Evolutionary conservation across 2,329 filamentous ascomycete genomes (phyloP).

Genomic region (Verticillium alfalfae): DNA sequence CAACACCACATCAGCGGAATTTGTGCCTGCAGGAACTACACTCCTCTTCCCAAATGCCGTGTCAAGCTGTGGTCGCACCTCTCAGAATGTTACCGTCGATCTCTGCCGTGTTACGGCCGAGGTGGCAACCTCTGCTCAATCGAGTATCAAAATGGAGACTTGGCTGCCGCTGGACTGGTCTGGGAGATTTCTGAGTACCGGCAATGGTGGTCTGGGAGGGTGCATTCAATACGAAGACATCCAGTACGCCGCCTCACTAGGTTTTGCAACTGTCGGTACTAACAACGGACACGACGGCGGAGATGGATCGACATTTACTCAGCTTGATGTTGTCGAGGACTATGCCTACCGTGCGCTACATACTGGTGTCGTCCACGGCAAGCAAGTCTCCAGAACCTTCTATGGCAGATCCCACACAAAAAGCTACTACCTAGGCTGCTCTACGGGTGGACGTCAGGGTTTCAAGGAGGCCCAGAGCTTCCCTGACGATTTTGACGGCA

Average conservation of each 20-base stretch:
- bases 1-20: slow-evolving; percentile 4
- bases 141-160: slow-evolving; percentile 37
- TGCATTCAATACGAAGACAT: slow-evolving; percentile 39
- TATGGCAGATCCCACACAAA: slow-evolving; percentile 30
- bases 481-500: slow-evolving; percentile 46
- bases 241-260: slow-evolving; percentile 32
- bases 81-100: slow-evolving; percentile 14
- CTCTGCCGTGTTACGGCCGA: slow-evolving; percentile 21
- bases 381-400: slow-evolving; percentile 34
- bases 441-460: slow-evolving; percentile 48
- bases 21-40: slow-evolving; percentile 30
- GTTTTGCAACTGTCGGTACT: slow-evolving; percentile 39
- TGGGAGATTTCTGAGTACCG: slow-evolving; percentile 38
- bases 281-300: slow-evolving; percentile 45
- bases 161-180: slow-evolving; percentile 41
- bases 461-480: slow-evolving; percentile 35
- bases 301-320: slow-evolving; percentile 20
- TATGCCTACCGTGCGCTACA: slow-evolving; percentile 30
- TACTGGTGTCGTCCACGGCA: slow-evolving; percentile 39
- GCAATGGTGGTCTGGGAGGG: slow-evolving; percentile 41
- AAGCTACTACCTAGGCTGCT: slow-evolving; percentile 47
- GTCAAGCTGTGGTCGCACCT: slow-evolving; percentile 24
- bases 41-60: slow-evolving; percentile 28
- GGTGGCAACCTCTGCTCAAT: slow-evolving; percentile 29
- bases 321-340: slow-evolving; percentile 29